These are phyloP conservation scores for Backusella australiensis DNA, from an alignment of 192 early-diverging fungal species.

Conservation along the genomic window DNA sequence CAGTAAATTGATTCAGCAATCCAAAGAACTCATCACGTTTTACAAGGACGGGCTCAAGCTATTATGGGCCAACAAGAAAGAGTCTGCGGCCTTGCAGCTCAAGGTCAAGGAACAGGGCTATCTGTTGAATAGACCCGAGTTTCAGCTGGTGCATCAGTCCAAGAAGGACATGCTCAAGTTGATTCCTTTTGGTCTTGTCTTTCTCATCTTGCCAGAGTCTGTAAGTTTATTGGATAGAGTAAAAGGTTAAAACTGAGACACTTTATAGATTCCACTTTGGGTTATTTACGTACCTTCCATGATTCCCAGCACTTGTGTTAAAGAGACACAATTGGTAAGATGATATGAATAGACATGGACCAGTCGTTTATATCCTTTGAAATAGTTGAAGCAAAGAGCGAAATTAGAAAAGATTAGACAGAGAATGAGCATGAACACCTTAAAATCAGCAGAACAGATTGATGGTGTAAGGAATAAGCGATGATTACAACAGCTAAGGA, in stretches of 20 bases:
- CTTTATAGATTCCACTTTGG: constrained; percentile 40
- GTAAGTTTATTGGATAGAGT: not conserved
- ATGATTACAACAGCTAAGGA: too few species aligned
- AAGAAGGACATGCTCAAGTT: constrained; percentile 47
- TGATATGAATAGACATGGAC: not conserved
- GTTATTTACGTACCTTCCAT: constrained; percentile 49
- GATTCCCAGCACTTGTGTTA: constrained; percentile 54
- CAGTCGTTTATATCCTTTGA: not conserved
- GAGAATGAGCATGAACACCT: constrained; percentile 43
- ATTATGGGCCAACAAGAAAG: constrained; percentile 48
- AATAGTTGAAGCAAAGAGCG: constrained; percentile 41
- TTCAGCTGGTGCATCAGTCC: constrained; percentile 45
- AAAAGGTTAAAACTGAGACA: not conserved
- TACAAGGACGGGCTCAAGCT: constrained; percentile 55
- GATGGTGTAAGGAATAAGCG: constrained; percentile 26
- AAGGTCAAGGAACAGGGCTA: constrained; percentile 37
- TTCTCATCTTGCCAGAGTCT: constrained; percentile 45
- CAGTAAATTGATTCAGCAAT: constrained; percentile 21
- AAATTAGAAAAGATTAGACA: constrained; percentile 47
- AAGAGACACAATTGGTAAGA: constrained; percentile 45
- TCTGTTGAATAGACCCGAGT: constrained; percentile 40
- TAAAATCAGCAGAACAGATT: constrained; percentile 39
- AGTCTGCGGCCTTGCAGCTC: constrained; percentile 36
- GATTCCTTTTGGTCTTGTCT: constrained; percentile 49
- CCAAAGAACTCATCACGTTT: constrained; percentile 49